Percentiles rank a stretch among this genome's conserved stretches.
Conservation (phyloP, 805 yeast genomes). For the Lipomyces spencermartinsiae region DNA sequence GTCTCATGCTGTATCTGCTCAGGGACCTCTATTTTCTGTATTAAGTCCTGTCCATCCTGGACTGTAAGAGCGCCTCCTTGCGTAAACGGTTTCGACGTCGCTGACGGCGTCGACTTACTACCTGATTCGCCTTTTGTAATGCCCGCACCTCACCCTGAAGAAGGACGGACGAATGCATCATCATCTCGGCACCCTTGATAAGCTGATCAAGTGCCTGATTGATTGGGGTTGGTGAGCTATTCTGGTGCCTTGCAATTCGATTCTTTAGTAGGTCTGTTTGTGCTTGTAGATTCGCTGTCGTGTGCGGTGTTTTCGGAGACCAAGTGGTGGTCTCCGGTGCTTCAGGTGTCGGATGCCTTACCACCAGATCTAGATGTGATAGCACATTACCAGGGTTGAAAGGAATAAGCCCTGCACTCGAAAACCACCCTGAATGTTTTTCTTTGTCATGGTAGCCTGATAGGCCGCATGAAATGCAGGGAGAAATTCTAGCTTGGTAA, state of each 20-base stretch:
- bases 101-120: background rate
- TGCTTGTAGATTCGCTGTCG: background rate
- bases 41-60: background rate
- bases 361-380: constrained; percentile 2
- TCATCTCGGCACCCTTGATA: too few relatives aligned
- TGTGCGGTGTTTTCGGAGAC: background rate
- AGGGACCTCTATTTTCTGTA: background rate
- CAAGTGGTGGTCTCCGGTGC: too few relatives aligned
- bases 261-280: background rate
- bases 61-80: background rate
- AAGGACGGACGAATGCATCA: too few relatives aligned
- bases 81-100: constrained; percentile 3
- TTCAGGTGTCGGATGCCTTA: background rate
- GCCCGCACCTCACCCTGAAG: background rate
- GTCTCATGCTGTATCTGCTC: background rate
- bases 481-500: background rate
- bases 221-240: constrained; percentile 9
- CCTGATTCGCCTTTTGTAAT: background rate
- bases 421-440: too few relatives aligned
- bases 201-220: too few relatives aligned
- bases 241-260: background rate
- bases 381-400: background rate
- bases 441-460: too few relatives aligned
- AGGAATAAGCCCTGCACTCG: constrained; percentile 1
- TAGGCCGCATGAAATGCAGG: background rate